A percentile compares a stretch with the other conserved stretches of the same genome.
phyloP scores from a whole-genome alignment of 2,329 filamentous ascomycete species.

The Fonsecaea monophora region DNA sequence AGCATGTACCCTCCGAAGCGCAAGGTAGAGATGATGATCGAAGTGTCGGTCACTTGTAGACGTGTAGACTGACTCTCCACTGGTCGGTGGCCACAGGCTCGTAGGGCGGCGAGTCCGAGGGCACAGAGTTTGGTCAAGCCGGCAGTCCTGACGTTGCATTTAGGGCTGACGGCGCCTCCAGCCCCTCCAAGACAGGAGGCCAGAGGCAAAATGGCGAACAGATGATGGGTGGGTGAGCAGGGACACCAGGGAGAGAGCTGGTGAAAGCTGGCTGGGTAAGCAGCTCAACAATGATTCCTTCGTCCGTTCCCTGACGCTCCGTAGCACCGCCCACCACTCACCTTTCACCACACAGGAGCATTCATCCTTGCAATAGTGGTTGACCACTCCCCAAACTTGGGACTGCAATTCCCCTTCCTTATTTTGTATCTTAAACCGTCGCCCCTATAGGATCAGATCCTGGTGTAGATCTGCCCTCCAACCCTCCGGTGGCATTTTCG shows the following conservation, averaged over 20 bases:
- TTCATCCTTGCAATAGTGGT: background rate
- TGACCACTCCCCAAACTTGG: constrained; percentile 6
- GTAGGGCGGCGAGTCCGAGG: background rate
- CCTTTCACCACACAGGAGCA: background rate
- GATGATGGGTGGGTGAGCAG: background rate
- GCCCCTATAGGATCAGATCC: background rate
- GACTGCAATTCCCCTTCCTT: background rate
- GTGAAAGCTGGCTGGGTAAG: background rate
- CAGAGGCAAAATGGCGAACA: background rate
- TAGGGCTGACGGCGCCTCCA: constrained; percentile 22
- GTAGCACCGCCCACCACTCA: constrained; percentile 7
- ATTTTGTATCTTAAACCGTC: background rate
- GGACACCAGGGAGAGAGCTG: background rate
- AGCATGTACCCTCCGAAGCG: background rate
- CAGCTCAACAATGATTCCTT: background rate
- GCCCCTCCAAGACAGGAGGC: background rate
- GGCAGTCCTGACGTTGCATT: constrained; percentile 26
- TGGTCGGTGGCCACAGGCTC: background rate
- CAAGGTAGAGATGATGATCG: background rate
- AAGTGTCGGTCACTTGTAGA: background rate
- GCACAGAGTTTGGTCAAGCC: background rate
- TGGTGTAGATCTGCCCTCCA: too few relatives aligned
- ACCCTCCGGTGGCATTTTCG: background rate
- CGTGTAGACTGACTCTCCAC: background rate
- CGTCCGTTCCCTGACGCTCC: background rate